A percentile compares a stretch with the other conserved stretches of the same genome.
phyloP scores from a whole-genome alignment of 441 rosid genomes.

The Pelargonium hybrid region DNA sequence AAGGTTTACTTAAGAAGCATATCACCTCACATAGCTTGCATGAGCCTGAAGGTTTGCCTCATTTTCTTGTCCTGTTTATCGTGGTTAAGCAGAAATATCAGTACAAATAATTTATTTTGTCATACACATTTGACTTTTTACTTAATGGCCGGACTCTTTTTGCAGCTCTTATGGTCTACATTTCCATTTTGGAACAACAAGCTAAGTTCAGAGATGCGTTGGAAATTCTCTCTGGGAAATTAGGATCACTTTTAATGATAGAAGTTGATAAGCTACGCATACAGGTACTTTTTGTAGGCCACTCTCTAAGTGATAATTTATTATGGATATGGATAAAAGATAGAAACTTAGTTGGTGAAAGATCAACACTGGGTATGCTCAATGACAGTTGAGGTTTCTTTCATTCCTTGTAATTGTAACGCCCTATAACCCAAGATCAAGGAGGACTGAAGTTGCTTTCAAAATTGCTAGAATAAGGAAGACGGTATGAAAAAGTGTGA shows the following conservation, averaged over 20 bases:
- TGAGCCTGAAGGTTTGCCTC: constrained; percentile 79
- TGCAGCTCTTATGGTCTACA: constrained; percentile 85
- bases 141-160: constrained; percentile 14
- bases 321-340: background rate
- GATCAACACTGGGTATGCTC: background rate
- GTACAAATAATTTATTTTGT: background rate
- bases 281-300: constrained; percentile 57
- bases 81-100: background rate
- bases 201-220: constrained; percentile 70
- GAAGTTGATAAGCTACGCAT: constrained; percentile 84
- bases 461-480: background rate
- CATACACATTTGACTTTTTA: background rate
- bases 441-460: background rate
- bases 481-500: background rate
- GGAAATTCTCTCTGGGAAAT: constrained; percentile 69
- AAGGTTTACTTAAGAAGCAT: constrained; percentile 91
- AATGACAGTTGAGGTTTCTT: background rate
- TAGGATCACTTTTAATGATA: constrained; percentile 82
- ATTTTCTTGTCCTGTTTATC: constrained; percentile 5
- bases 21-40: constrained; percentile 83
- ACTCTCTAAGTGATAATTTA: constrained; percentile 6
- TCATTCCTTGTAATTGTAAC: background rate
- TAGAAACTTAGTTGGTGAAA: background rate
- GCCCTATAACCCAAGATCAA: background rate
- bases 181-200: constrained; percentile 88